Base-by-base conservation (phyloP, 345 rosid genomes). In the Orychophragmus violaceus region DNA sequence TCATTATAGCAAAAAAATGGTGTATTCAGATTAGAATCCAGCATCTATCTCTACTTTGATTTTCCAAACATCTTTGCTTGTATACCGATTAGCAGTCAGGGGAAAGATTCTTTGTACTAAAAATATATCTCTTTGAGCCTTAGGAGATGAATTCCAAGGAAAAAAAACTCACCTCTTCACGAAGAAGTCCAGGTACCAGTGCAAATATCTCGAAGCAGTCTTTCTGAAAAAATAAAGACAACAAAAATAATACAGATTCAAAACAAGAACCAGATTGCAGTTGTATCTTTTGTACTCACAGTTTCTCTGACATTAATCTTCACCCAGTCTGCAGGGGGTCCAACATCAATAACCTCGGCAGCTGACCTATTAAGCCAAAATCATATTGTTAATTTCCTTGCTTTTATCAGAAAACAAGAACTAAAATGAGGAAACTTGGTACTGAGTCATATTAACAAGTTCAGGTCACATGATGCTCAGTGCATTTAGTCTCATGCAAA, bases 151-250 rank as follows among this genome's bases (percentile, higher is more conserved):
- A n/a, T n/a, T n/a, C n/a, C n/a, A n/a, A n/a, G n/a, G n/a, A n/a
- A n/a, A n/a, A n/a, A n/a, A n/a, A n/a, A n/a, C n/a, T n/a, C n/a
- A 90, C 95, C 83, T 90, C 97, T 67, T 90, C 82, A 35, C 87
- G 86, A 66, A 88, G 79, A 64, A 90, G 95, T 63, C 95, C 97
- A 32, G 97, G 97, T 70, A 90, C 85, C 72, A 90, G 74, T 48
- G 93, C 97, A 88, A 80, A 86, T 49, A 88, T 64, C 83, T 90
- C 97, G 39, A 77, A 88, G 82, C 81, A 81, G 77, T 88, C 87
- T 72, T 82, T 80, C 95, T 90, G 92, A 13, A 25, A 41, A 16
- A 28, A 37, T 6, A 9, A n/a, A 41, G 53, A 8, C 19, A 50
- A 69, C 11, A 59, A 59, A 59, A 56, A 80, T 66, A 36, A 41